Evolutionary conservation across 768 basidiomycete species (phyloP), one percentile per base, ranked within the genome.

Genomic region (Serendipita vermifera): DNA sequence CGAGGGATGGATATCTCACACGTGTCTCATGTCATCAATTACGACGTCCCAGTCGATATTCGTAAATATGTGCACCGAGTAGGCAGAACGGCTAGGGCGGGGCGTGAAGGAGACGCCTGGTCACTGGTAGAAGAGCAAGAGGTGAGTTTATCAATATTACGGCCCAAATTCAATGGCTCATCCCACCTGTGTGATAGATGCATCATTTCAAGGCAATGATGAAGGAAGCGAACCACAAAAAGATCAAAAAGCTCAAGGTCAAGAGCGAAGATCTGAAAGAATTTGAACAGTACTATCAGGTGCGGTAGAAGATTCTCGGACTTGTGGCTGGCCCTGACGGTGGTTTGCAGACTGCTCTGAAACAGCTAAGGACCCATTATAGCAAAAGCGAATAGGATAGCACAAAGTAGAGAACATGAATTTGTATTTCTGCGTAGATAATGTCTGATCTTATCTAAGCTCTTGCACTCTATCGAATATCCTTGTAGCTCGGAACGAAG

Each of bases 51-150:
- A 6, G 77, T 96, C n/a, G 96, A 98, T 67, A 92, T 97, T 80
- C 79, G 90, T 53, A 98, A 98, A 68, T 99, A 99, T 64, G 88
- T 99, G 9, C 96, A 99, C 68, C 84, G 96, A 55, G 94, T 93
- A 6, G 96, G 96, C 20, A 77, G 96, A 39, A 98, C 96, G 3
- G 96, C 96, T 2, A 78, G 96, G 53, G 96, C 96, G 2, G 96
- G 96, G 5, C 75, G 86, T 41, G 70, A 71, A 20, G 96, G 96
- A 4, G 79, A 86, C 60, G 92, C 93, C 2, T 99, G 94, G 94
- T 87, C 86, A 1, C 69, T 98, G 62, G 87, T 98, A 5, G 96
- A 98, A 72, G 86, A 91, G 66, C 93, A 96, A 66, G 87, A 90
- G 76, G 87, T 83, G 35, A 36, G 71, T 59, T 40, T 27, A 5